Percentiles rank a stretch among this genome's conserved stretches.
phyloP scores from a whole-genome alignment of 345 rosid genomes.

The Litchi chinensis region DNA sequence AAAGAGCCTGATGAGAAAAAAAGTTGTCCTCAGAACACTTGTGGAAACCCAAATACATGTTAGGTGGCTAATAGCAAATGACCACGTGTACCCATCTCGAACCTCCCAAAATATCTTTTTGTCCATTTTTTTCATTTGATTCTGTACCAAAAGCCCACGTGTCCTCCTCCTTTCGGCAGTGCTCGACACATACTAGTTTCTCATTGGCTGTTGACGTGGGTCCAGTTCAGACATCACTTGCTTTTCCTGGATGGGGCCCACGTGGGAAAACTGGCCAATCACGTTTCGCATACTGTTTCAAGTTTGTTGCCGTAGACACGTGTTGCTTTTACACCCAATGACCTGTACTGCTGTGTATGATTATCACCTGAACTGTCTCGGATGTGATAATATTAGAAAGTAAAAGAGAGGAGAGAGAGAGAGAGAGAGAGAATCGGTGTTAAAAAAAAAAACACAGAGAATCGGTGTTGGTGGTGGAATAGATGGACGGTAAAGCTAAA shows the following conservation, averaged over 20 bases:
- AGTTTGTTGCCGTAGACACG: slow-evolving; percentile 21
- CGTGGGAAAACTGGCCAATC: slow-evolving; percentile 20
- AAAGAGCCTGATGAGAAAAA: neutral
- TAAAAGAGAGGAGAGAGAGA: neutral
- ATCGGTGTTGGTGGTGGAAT: neutral
- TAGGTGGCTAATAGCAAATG: neutral
- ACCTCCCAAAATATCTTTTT: slow-evolving; percentile 23
- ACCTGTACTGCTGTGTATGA: neutral
- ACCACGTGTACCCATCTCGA: slow-evolving; percentile 42
- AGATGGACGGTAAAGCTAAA: slow-evolving; percentile 9
- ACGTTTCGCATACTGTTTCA: neutral
- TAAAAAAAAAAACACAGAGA: no score
- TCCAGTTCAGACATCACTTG: neutral
- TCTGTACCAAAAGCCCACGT: slow-evolving; percentile 13
- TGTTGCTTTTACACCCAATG: slow-evolving; percentile 13
- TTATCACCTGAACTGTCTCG: slow-evolving; percentile 24
- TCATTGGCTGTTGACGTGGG: slow-evolving; percentile 14
- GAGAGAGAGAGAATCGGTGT: neutral
- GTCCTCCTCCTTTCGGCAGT: slow-evolving; percentile 31
- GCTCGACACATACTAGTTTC: slow-evolving; percentile 21
- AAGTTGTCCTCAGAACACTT: neutral
- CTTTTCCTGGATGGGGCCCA: slow-evolving; percentile 10
- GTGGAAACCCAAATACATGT: slow-evolving; percentile 1
- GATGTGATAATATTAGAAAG: neutral
- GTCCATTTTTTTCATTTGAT: neutral